Conservation (phyloP, 1,284 basidiomycete genomes). For the Xerocomus amazonicus region DNA sequence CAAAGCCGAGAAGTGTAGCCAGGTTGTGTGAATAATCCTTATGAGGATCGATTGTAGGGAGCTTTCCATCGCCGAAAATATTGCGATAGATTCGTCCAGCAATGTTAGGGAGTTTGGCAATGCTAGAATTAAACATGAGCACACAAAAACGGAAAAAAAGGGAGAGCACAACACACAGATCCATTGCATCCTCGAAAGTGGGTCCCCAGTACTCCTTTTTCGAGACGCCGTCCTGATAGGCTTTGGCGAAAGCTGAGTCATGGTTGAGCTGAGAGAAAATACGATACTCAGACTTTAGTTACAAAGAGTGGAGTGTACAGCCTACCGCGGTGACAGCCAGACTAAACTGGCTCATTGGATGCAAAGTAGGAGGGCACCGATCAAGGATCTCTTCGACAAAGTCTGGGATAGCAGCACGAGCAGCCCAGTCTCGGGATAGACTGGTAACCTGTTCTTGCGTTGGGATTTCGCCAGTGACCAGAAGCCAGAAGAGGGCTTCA, state of each 20-base stretch:
- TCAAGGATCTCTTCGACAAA: slow-evolving; percentile 94
- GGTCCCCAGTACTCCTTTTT: slow-evolving; percentile 99
- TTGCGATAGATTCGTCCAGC: slow-evolving; percentile 97
- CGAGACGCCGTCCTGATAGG: slow-evolving; percentile 87
- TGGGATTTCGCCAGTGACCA: slow-evolving; percentile 91
- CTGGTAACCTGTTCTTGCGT: slow-evolving; percentile 82
- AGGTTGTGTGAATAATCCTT: slow-evolving; percentile 97
- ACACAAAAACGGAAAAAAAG: slow-evolving; percentile 2
- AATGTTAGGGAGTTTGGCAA: slow-evolving; percentile 96
- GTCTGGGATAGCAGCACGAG: slow-evolving; percentile 82
- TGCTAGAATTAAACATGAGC: slow-evolving; percentile 42
- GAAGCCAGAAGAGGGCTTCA: slow-evolving; percentile 93
- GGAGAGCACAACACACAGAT: slow-evolving; percentile 58
- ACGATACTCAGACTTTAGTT: not conserved
- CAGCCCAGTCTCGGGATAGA: slow-evolving; percentile 90
- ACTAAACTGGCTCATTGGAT: slow-evolving; percentile 97
- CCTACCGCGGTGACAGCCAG: slow-evolving; percentile 89
- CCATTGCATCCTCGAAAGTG: slow-evolving; percentile 95
- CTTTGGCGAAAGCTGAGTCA: slow-evolving; percentile 95
- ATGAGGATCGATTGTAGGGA: slow-evolving; percentile 81
- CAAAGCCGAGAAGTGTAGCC: slow-evolving; percentile 89
- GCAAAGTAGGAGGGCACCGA: slow-evolving; percentile 88
- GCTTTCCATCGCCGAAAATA: slow-evolving; percentile 86
- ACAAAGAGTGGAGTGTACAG: slow-evolving; percentile 16
- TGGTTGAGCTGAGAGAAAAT: slow-evolving; percentile 79